Conservation (phyloP, 805 yeast species). For the Danielozyma ontarioensis region DNA sequence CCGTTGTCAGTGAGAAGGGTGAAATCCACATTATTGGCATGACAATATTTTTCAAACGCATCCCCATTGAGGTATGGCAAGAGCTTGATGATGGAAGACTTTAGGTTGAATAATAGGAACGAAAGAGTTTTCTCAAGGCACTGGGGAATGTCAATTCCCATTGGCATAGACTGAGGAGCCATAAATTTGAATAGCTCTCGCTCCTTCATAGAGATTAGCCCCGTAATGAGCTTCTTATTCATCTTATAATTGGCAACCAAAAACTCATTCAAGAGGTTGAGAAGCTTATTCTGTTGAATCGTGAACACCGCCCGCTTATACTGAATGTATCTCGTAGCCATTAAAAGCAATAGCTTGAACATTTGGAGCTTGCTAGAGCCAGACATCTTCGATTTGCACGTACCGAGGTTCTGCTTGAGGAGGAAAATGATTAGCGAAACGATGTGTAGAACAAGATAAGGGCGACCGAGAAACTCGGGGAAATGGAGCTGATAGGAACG, state of each 20-base stretch:
- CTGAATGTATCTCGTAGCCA: conserved; percentile 23
- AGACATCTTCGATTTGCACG: conserved; percentile 3
- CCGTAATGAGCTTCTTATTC: conserved; percentile 31
- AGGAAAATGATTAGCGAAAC: conserved; percentile 23
- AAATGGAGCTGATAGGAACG: conserved; percentile 8
- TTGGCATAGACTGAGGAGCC: neutral
- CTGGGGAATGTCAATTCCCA: neutral
- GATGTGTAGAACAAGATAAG: conserved; percentile 16
- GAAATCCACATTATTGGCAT: conserved; percentile 30
- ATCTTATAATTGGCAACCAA: conserved; percentile 28
- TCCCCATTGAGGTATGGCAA: conserved; percentile 33
- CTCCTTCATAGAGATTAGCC: conserved; percentile 28
- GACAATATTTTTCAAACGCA: conserved; percentile 34
- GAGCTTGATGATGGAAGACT: conserved; percentile 21
- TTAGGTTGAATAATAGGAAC: conserved; percentile 24
- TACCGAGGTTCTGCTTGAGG: conserved; percentile 15
- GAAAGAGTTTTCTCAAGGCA: conserved; percentile 21
- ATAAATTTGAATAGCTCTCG: conserved; percentile 18
- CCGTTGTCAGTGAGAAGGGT: conserved; percentile 8
- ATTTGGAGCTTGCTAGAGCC: conserved; percentile 13
- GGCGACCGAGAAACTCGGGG: too few species aligned
- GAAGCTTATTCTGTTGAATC: conserved; percentile 19
- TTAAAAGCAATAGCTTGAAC: conserved; percentile 26
- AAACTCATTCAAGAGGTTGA: conserved; percentile 22
- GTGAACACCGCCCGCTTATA: conserved; percentile 15